These are phyloP conservation scores for Mycena sanguinolenta DNA, from an alignment of 768 basidiomycete genomes.

Conservation along the genomic window DNA sequence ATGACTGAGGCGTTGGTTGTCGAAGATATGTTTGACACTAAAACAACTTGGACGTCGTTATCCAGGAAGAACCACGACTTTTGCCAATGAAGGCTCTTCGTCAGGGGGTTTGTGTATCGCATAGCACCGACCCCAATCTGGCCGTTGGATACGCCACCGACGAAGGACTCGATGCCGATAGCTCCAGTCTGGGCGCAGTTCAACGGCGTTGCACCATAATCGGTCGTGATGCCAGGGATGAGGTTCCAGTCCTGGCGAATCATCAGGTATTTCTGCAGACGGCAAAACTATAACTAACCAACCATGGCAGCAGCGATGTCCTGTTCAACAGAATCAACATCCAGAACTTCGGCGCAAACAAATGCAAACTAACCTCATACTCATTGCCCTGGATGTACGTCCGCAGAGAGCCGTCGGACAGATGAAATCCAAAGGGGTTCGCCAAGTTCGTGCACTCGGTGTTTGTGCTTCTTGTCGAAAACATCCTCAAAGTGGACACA, in stretches of 20 bases:
- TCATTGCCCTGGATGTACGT: conserved; percentile 77
- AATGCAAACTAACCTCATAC: conserved; percentile 57
- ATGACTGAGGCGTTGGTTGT: conserved; percentile 62
- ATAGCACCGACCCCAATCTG: conserved; percentile 69
- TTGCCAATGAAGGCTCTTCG: conserved; percentile 67
- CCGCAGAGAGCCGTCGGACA: conserved; percentile 74
- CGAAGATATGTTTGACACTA: conserved; percentile 66
- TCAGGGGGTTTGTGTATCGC: conserved; percentile 76
- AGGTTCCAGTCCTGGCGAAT: conserved; percentile 82
- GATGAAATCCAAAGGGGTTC: conserved; percentile 78
- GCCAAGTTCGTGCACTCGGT: conserved; percentile 76
- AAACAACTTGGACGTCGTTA: conserved; percentile 73
- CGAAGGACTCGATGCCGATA: conserved; percentile 67
- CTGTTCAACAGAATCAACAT: background rate
- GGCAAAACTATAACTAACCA: background rate
- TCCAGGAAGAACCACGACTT: conserved; percentile 83
- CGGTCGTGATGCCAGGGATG: conserved; percentile 78
- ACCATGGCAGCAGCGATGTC: conserved; percentile 61
- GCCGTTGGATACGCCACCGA: conserved; percentile 76
- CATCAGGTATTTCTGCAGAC: background rate
- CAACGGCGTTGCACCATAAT: conserved; percentile 69
- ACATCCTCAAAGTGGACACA: conserved; percentile 75
- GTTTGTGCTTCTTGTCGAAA: conserved; percentile 68
- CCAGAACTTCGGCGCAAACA: too few species aligned
- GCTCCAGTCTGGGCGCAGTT: conserved; percentile 57